Evolutionary conservation across 306 rosid genomes (phyloP), one percentile per base, ranked within the genome.

Genomic region (Lablab purpureus): DNA sequence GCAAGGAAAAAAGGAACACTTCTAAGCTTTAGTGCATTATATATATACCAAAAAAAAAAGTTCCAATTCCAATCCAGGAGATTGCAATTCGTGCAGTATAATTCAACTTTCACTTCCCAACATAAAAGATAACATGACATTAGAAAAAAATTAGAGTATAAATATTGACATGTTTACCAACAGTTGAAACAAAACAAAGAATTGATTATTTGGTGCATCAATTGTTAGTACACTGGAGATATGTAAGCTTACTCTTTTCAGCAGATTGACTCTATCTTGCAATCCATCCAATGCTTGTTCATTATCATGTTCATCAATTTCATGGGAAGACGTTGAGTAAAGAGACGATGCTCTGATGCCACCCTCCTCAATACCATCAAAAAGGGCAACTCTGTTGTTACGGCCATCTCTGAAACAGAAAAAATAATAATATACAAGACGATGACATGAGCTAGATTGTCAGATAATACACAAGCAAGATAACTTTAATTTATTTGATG

Each of bases 301-400:
- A 75, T 94, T 94, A 71, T 88, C 97, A 17, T 92, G 99, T 78
- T 94, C 99, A 84, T 90, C 97, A 64, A 94, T 94, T 88, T 94
- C 99, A 86, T 94, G 97, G 72, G 87, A 80, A 59, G 89, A 60
- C 6, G 41, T 60, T 60, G 67, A 83, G 83, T 86, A 86, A 5
- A 84, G 72, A 36, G 89, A 83, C 17, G 84, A 71, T 58, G 87
- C 83, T 77, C 89, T 83, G 75, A 83, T 76, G 71, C 89, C 89
- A n/a, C 89, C 89, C 78, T 86, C 89, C 63, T 86, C 89, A 83
- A 83, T 86, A 28, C 89, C 89, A 86, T 86, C 89, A 66, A 86
- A 86, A 76, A 83, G 89, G 11, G 89, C 87, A 76, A 72, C 87
- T 83, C 82, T 86, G 52, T 51, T 80, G 77, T 80, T 80, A 1